Conservation (phyloP, 2,329 filamentous ascomycete genomes). For the Hysterium pulicare region DNA sequence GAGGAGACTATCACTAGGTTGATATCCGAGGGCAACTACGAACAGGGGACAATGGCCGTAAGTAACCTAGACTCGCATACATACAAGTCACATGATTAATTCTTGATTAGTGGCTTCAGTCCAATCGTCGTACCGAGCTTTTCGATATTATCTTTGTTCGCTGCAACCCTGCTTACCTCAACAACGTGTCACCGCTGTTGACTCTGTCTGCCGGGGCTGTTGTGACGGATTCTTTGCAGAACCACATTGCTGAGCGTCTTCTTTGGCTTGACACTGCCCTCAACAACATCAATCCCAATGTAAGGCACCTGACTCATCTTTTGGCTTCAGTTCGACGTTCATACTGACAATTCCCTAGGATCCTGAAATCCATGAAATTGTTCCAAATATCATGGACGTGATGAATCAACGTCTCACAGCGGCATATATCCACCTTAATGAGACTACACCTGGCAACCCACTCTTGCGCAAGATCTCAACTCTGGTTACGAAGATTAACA, state of each 20-base stretch:
- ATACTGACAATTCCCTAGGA: constrained; percentile 37
- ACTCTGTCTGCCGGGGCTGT: constrained; percentile 60
- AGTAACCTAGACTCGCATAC: constrained; percentile 1
- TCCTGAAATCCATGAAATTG: constrained; percentile 54
- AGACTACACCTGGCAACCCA: constrained; percentile 51
- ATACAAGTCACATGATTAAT: neutral
- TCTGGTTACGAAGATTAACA: constrained; percentile 37
- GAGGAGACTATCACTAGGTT: constrained; percentile 60
- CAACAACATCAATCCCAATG: constrained; percentile 51
- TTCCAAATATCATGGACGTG: constrained; percentile 59
- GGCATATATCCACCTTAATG: constrained; percentile 55
- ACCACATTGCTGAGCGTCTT: constrained; percentile 53
- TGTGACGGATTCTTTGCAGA: constrained; percentile 56
- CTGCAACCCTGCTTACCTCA: constrained; percentile 55
- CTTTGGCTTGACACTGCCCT: constrained; percentile 58
- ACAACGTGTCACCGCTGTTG: constrained; percentile 55
- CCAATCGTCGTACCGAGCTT: constrained; percentile 55
- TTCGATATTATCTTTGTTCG: constrained; percentile 61
- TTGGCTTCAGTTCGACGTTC: neutral
- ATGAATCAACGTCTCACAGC: constrained; percentile 55
- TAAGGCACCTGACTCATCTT: too few species aligned
- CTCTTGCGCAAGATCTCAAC: constrained; percentile 51
- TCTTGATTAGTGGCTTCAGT: constrained; percentile 57
- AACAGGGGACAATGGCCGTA: constrained; percentile 45
- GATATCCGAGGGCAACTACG: constrained; percentile 55